Percentiles rank a stretch among this genome's conserved stretches.
Evolutionary conservation across 75 land plant genomes (phyloP).

Genomic region (Pinus tabuliformis): DNA sequence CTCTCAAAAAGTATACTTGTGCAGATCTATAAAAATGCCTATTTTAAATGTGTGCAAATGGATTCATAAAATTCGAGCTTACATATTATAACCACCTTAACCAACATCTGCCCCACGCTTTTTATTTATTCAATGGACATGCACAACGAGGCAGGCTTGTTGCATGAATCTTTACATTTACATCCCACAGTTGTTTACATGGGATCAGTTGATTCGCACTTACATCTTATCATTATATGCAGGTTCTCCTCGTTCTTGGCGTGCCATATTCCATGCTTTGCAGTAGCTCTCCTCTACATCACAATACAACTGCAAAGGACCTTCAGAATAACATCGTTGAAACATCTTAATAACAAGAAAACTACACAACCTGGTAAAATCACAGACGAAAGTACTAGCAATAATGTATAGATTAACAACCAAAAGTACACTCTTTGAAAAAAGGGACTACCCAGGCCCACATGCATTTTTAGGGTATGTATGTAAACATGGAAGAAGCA

Average conservation of each 20-base stretch:
- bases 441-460: not conserved
- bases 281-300: constrained; percentile 63
- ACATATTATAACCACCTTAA: not conserved
- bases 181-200: not conserved
- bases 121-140: not conserved
- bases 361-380: not conserved
- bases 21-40: too few relatives aligned
- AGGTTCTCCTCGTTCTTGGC: constrained; percentile 45
- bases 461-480: not conserved
- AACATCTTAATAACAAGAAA: constrained; percentile 2
- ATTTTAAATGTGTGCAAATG: too few relatives aligned
- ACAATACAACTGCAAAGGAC: constrained; percentile 62
- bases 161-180: not conserved
- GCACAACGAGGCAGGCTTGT: not conserved
- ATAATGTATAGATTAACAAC: not conserved
- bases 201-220: constrained; percentile 12
- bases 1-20: not conserved
- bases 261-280: constrained; percentile 72
- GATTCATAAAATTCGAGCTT: not conserved
- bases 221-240: constrained; percentile 69
- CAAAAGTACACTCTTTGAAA: not conserved
- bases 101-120: not conserved
- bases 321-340: constrained; percentile 3
- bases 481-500: not conserved
- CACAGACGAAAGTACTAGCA: not conserved